phyloP scores from a whole-genome alignment of 2,329 filamentous ascomycete genomes.

The Sarocladium strictum region DNA sequence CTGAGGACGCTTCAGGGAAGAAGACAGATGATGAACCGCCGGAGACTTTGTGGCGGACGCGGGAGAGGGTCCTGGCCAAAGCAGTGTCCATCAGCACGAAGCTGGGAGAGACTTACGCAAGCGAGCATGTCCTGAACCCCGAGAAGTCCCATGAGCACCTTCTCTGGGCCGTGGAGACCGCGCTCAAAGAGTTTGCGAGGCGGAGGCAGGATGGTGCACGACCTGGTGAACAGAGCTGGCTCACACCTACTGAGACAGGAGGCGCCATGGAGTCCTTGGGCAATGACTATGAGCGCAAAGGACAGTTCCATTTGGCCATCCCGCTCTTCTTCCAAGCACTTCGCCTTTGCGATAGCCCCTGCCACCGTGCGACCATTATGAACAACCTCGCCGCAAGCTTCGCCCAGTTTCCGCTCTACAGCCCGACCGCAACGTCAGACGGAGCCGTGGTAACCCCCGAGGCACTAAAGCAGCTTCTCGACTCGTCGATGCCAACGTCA shows the following conservation, averaged over 20 bases:
- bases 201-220: slow-evolving; percentile 63
- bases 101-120: slow-evolving; percentile 75
- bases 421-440: slow-evolving; percentile 15
- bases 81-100: slow-evolving; percentile 74
- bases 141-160: slow-evolving; percentile 68
- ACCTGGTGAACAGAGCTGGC: slow-evolving; percentile 64
- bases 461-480: slow-evolving; percentile 21
- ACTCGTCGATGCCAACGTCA: slow-evolving; percentile 33
- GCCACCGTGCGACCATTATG: slow-evolving; percentile 80
- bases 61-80: slow-evolving; percentile 66
- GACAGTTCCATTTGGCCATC: slow-evolving; percentile 73
- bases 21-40: slow-evolving; percentile 17
- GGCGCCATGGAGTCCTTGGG: slow-evolving; percentile 70
- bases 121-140: slow-evolving; percentile 66
- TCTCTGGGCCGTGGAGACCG: slow-evolving; percentile 75
- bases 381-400: slow-evolving; percentile 74
- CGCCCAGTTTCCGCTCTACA: slow-evolving; percentile 54
- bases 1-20: background rate
- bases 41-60: slow-evolving; percentile 49
- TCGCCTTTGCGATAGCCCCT: slow-evolving; percentile 57
- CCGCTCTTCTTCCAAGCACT: slow-evolving; percentile 85
- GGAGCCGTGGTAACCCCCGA: slow-evolving; percentile 18
- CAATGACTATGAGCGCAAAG: slow-evolving; percentile 66
- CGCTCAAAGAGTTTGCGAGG: slow-evolving; percentile 66
- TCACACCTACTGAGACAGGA: slow-evolving; percentile 66